Base-by-base conservation (phyloP, 768 basidiomycete species). In the Gloeopeniophorella convolvens region DNA sequence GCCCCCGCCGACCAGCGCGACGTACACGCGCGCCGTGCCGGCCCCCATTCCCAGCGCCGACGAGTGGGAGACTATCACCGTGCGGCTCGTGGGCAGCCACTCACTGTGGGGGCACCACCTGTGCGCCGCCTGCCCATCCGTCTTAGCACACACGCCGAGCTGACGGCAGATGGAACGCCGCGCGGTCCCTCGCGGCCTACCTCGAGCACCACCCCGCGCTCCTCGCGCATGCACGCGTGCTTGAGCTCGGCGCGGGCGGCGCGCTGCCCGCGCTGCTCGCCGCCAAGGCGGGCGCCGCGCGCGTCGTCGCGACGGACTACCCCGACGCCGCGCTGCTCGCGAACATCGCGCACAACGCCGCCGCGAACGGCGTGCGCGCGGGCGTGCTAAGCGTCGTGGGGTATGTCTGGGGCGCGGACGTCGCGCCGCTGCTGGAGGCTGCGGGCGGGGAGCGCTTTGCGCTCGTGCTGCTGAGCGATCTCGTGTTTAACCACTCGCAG, bases 401-500 rank as follows among this genome's bases (percentile, higher is more conserved):
- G 21, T 93, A 89, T 62, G 78, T 85, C 6, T 94, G 91, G 91
- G 91, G 91, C 0, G 73, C 73, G 11, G 60, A 78, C 0, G 71
- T 81, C 3, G 51, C 67, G 8, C 65, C 71, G 1, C 42, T 62
- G 5, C 59, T 69, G 8, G 42, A 11, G 57, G 61, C 43, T 2
- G 50, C 24, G 24, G 44, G 24, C 54, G 54, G 21, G 48, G 6
- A 58, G 62, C 5, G 27, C 55, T 97, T 89, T 60, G 82, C 95
- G 59, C 61, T 95, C 18, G 75, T 97, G 46, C 82, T 98, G 53
- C 72, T 97, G 48, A 94, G 91, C 1, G 94, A 98, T 67, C 79
- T 98, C 28, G 79, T 97, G 28, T 96, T 95, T 68, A 96, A 94
- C 59, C 93, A 95, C 59, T 92, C 92, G 1, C 90, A 94, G 71